Evolutionary conservation across 2,329 filamentous ascomycete genomes (phyloP), one percentile per base, ranked within the genome.

Genomic region (Ceratocystis colombiana): DNA sequence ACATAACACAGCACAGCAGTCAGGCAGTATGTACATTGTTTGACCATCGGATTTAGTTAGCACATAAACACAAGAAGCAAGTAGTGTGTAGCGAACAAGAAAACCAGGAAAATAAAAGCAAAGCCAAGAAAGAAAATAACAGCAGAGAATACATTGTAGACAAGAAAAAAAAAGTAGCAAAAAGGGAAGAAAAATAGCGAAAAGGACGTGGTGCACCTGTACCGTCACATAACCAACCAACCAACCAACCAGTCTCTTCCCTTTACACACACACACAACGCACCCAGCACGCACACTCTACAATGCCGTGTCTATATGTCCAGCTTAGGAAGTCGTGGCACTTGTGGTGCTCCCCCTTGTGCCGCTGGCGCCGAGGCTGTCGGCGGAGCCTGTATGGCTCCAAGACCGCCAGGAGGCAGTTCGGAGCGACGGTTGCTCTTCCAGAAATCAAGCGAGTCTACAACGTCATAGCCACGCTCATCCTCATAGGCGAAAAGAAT

Each of bases 401-500:
- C 62, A 20, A 67, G 53, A 20, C 66, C 66, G 17, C 66, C 66
- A 7, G 62, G 37, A 8, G 63, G 66, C 10, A 74, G 65, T 55
- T 80, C 79, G 2, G 80, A 82, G 69, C 78, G 79, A 68, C 81
- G 76, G 72, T 79, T 83, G 71, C 79, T 86, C 78, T 86, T 90
- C 93, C 93, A 99, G 79, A 99, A 99, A 78, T 99, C 94, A 73
- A 99, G 84, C 69, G 90, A 91, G 71, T 94, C 91, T 69, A 99
- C 88, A 64, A 96, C 87, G 74, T 99, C 94, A 74, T 95, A 90
- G 71, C 94, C 93, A 70, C 85, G 80, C 75, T 99, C 94, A 73
- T 97, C 93, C 79, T 99, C 94, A 75, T 96, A 96, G 62, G 94
- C 93, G 77, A 96, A 97, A 64, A 99, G 78, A 71, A 99, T 97